Conservation (phyloP, 2,329 filamentous ascomycete genomes). For the Pseudopyrenochaeta lycopersici region DNA sequence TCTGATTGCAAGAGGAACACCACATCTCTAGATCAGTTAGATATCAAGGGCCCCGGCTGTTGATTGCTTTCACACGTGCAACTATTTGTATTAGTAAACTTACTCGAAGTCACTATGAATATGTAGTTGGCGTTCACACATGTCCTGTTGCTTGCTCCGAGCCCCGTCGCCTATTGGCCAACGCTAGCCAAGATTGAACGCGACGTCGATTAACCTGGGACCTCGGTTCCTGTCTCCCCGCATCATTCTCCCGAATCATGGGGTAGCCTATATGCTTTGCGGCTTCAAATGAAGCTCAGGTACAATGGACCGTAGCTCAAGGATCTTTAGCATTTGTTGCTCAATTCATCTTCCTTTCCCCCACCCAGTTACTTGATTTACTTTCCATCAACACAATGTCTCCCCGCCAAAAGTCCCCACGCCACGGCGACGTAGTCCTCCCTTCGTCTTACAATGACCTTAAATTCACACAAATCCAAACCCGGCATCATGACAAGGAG, state of each 20-base stretch:
- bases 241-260: constrained; percentile 4
- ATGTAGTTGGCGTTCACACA: too few species aligned
- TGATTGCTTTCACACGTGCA: too few species aligned
- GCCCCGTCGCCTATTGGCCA: constrained; percentile 2
- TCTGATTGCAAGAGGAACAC: too few species aligned
- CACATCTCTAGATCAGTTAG: too few species aligned
- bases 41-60: too few species aligned
- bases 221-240: constrained; percentile 12
- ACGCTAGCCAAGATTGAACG: neutral
- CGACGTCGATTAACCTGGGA: constrained; percentile 5
- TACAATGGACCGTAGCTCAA: too few species aligned
- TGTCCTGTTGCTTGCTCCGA: too few species aligned
- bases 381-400: constrained; percentile 12
- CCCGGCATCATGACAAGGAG: constrained; percentile 51
- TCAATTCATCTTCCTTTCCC: neutral
- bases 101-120: too few species aligned
- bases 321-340: neutral
- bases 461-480: constrained; percentile 52
- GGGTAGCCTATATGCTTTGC: constrained; percentile 3
- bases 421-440: constrained; percentile 34
- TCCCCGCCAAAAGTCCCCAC: constrained; percentile 17
- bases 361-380: too few species aligned
- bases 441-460: constrained; percentile 53
- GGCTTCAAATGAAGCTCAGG: constrained; percentile 7
- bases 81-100: too few species aligned